Conservation (phyloP, 2,329 filamentous ascomycete genomes). For the Clonostachys sp. region DNA sequence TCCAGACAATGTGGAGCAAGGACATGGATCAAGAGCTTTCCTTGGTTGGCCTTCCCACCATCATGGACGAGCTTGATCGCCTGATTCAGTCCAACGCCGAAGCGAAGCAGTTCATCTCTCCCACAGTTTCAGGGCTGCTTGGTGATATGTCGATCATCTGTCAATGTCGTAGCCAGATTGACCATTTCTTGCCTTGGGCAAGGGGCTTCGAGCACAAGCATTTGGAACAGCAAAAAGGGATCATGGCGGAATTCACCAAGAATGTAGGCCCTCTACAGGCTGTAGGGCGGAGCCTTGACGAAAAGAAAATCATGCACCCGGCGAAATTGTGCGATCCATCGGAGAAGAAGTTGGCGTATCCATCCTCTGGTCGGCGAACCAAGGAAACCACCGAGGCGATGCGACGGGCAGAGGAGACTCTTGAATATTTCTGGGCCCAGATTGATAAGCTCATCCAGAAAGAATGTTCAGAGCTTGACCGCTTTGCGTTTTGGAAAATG, state of each 20-base stretch:
- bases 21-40: neutral
- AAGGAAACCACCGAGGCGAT: neutral
- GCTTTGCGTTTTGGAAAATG: neutral
- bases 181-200: too few relatives aligned
- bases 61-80: constrained; percentile 44
- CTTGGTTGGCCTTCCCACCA: constrained; percentile 16
- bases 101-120: neutral
- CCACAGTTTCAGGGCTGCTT: neutral
- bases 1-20: neutral
- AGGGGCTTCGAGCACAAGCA: too few relatives aligned
- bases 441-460: neutral
- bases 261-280: neutral
- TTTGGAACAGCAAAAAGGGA: neutral
- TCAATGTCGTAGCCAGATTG: too few relatives aligned
- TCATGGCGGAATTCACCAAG: neutral
- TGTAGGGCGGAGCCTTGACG: neutral
- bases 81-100: constrained; percentile 28
- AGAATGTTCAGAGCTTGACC: neutral
- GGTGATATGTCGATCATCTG: neutral
- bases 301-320: too few relatives aligned
- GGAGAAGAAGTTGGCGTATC: too few relatives aligned
- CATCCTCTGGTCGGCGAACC: neutral
- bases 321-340: neutral
- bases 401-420: neutral
- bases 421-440: neutral